Evolutionary conservation across 1,139 yeast genomes (phyloP), one percentile per base, ranked within the genome.

Genomic region (Zygosaccharomyces sapae): DNA sequence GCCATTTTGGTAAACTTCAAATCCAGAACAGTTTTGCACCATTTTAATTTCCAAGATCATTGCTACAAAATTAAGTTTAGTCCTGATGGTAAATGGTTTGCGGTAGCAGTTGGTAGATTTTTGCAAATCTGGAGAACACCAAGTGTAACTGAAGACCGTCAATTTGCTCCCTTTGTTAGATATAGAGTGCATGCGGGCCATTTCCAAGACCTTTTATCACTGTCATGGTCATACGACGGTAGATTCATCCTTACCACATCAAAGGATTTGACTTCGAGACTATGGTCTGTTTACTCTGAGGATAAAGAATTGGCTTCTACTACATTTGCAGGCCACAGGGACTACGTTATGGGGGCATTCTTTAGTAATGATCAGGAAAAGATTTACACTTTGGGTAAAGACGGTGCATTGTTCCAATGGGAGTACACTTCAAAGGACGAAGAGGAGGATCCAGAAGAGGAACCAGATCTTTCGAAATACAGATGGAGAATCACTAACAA

Each of bases 71-170:
- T 92, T 39, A 79, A 83, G 60, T 92, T 92, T 67, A 82, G 96
- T 48, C 95, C 96, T 1, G 89, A 88, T 68, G 97, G 98, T 1
- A 75, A 74, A 41, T 79, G 80, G 61, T 89, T 92, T 69, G 97
- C 97, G 8, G 77, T 89, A 37, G 96, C 95, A 1, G 74, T 82
- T 35, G 90, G 87, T 4, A 72, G 95, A 57, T 84, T 86, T 51
- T 71, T 92, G 20, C 97, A 92, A 65, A 86, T 92, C 9, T 92
- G 99, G 99, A 83, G 80, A 59, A 88, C 97, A 1, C 97, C 97
- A 0, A 82, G 79, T 44, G 73, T 74, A 31, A 70, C 80, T 2
- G 86, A 83, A 57, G 83, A 78, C 49, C 74, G 95, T 55, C 96
- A 89, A 65, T 92, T 94, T 74, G 94, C 96, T 1, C 99, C 98